These are phyloP conservation scores for Acanthamoeba culbertsoni DNA, from an alignment of 208 protist genomes.

Conservation along the genomic window DNA sequence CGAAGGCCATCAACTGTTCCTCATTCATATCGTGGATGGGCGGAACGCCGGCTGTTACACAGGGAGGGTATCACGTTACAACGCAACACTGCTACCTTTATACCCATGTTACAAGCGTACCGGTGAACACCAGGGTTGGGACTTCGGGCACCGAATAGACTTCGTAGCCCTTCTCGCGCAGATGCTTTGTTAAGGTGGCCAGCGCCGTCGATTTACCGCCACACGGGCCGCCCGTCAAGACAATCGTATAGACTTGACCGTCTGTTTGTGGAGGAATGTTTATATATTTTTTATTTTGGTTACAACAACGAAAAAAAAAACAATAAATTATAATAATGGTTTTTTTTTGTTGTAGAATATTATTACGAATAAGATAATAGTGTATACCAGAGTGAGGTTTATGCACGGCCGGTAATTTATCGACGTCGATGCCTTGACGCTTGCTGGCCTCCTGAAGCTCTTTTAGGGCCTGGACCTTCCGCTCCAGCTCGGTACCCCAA, in stretches of 20 bases:
- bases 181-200: not conserved
- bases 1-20: conserved; percentile 42
- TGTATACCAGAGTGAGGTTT: not conserved
- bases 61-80: not conserved
- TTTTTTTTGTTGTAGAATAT: too few species aligned
- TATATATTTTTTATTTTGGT: not conserved
- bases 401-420: not conserved
- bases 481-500: not conserved
- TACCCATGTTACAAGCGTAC: not conserved
- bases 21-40: not conserved
- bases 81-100: not conserved
- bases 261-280: not conserved
- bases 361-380: not conserved
- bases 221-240: conserved; percentile 70
- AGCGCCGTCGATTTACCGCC: conserved; percentile 69
- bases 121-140: conserved; percentile 65
- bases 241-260: conserved; percentile 45
- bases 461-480: not conserved
- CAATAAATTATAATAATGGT: not conserved
- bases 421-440: not conserved
- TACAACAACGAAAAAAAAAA: not conserved
- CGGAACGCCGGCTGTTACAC: not conserved
- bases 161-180: conserved; percentile 50
- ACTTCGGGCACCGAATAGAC: conserved; percentile 62
- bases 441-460: not conserved